These are phyloP conservation scores for Lachancea meyersii DNA, from an alignment of 805 yeast species.

Conservation along the genomic window DNA sequence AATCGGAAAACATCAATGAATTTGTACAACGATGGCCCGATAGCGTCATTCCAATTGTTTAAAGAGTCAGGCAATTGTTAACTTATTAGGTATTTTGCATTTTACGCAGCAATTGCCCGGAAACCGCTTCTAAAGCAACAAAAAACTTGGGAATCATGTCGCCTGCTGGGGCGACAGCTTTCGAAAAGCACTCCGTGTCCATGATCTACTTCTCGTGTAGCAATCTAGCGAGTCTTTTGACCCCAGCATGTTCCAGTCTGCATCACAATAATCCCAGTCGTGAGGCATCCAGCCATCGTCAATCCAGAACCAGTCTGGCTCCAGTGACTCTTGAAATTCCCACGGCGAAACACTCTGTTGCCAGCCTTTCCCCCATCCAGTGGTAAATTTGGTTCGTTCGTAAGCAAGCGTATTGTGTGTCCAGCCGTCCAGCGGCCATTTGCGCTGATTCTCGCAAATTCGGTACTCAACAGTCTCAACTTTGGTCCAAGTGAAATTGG, in stretches of 20 bases:
- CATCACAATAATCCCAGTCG: conserved; percentile 25
- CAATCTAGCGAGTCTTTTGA: conserved; percentile 21
- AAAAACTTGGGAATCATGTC: too few relatives aligned
- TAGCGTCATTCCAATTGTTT: too few relatives aligned
- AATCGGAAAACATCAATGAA: too few relatives aligned
- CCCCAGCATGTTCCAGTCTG: conserved; percentile 26
- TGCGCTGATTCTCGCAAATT: conserved; percentile 29
- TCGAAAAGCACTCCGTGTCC: conserved; percentile 24
- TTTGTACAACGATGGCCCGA: too few relatives aligned
- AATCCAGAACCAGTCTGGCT: conserved; percentile 25
- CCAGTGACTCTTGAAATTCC: conserved; percentile 18
- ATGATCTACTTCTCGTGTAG: conserved; percentile 25
- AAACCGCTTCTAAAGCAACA: too few relatives aligned
- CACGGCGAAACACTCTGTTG: conserved; percentile 13
- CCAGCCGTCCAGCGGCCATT: conserved; percentile 28
- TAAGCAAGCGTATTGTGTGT: conserved; percentile 18
- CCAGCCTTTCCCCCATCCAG: conserved; percentile 6
- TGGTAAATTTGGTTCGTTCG: conserved; percentile 20
- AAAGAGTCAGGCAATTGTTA: too few relatives aligned
- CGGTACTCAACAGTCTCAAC: conserved; percentile 20
- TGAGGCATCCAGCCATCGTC: conserved; percentile 25
- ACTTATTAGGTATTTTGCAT: too few relatives aligned
- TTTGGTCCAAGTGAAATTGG: background rate
- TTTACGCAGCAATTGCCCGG: too few relatives aligned
- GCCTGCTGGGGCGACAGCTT: too few relatives aligned